These are phyloP conservation scores for Gamsiella multidivaricata DNA, from an alignment of 192 early-diverging fungal species.

Conservation along the genomic window DNA sequence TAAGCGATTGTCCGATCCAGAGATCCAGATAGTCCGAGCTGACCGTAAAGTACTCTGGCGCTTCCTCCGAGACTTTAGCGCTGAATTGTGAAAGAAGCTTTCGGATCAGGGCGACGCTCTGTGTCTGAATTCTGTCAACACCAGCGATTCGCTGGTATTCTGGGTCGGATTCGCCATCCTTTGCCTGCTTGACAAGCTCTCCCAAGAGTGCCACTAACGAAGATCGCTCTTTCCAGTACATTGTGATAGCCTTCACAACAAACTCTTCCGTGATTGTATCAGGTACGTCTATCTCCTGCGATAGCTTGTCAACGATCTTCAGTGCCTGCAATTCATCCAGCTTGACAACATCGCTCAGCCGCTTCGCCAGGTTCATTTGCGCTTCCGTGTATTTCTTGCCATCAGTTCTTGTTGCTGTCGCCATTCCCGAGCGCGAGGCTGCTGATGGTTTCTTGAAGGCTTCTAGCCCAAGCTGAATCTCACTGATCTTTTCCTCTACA, in stretches of 20 bases:
- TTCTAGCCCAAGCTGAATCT: slow-evolving; percentile 51
- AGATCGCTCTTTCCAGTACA: slow-evolving; percentile 40
- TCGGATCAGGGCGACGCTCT: slow-evolving; percentile 14
- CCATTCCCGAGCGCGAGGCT: slow-evolving; percentile 43
- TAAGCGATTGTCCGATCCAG: slow-evolving; percentile 56
- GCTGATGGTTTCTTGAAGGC: slow-evolving; percentile 48
- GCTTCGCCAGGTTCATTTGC: slow-evolving; percentile 55
- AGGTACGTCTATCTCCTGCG: slow-evolving; percentile 16
- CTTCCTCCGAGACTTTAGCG: slow-evolving; percentile 14
- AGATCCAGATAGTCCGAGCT: slow-evolving; percentile 21
- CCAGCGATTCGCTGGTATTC: slow-evolving; percentile 7
- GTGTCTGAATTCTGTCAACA: slow-evolving; percentile 17
- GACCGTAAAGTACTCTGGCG: slow-evolving; percentile 34
- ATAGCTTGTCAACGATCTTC: slow-evolving; percentile 22
- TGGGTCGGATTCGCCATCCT: slow-evolving; percentile 1
- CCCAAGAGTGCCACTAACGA: slow-evolving; percentile 28
- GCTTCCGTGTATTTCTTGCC: slow-evolving; percentile 49
- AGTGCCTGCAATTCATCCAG: slow-evolving; percentile 57
- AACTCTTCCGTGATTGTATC: slow-evolving; percentile 23
- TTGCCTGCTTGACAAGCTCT: slow-evolving; percentile 15
- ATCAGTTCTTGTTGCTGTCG: slow-evolving; percentile 22
- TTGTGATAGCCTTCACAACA: slow-evolving; percentile 17
- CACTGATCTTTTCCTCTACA: slow-evolving; percentile 37
- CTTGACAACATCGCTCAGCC: slow-evolving; percentile 49
- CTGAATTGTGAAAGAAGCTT: slow-evolving; percentile 28